Base-by-base conservation (phyloP, 2,329 filamentous ascomycete genomes). In the Fusarium bactridioides region DNA sequence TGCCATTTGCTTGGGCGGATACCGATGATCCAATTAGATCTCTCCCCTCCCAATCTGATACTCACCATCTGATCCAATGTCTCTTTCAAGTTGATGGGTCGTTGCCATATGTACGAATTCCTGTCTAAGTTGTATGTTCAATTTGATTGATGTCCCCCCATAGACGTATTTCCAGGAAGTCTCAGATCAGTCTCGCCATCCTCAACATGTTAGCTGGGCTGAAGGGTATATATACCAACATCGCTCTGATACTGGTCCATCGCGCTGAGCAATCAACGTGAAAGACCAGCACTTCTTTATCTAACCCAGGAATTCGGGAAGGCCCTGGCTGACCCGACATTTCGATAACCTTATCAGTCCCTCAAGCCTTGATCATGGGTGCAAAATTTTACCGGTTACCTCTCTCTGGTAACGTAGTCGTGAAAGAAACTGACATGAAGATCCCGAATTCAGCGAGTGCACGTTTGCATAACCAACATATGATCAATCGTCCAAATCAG, bases 231-330 rank as follows among this genome's bases (percentile, higher is more conserved):
- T 35, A 54, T 38, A 45, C 18, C 23, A 33, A 44, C 18, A 21
- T 19, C 21, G 38, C 10, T 25, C n/a, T 18, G 13, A 33, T n/a
- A 43, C 27, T 18, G 16, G 23, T 43, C 50, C 41, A 29, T 58
- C 41, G 41, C 7, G 33, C 19, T 11, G 8, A 27, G 10, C 23
- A 54, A 27, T 33, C 33, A 54, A 23, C 23, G 60, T 51, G 61
- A 61, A 33, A n/a, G n/a, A 9, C n/a, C 16, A 4, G 53, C 35
- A 56, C 61, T 63, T 56, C 64, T 47, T 70, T 51, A 44, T 66
- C 60, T 48, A 61, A 55, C 50, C 69, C 71, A 69, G 50, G 53
- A 53, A 44, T 62, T 62, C 67, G 71, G 73, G 29, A 43, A 56
- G 18, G 35, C 29, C 40, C 35, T 47, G 23, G 43, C 19, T 35